Percentiles rank a stretch among this genome's conserved stretches.
Evolutionary conservation across 2,329 filamentous ascomycete species (phyloP).

Genomic region (Hypomyces perniciosus): DNA sequence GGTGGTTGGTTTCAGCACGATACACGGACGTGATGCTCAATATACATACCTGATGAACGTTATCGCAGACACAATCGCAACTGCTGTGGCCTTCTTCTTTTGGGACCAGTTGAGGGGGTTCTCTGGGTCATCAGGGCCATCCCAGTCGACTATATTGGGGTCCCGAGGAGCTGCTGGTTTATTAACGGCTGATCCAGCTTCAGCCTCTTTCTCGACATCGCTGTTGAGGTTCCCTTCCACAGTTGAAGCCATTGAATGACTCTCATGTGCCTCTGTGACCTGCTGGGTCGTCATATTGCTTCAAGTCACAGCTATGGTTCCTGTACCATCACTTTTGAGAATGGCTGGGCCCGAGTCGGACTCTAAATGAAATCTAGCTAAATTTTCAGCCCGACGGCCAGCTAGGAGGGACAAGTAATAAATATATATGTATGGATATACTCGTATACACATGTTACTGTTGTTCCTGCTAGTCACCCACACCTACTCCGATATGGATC

Average conservation of each 20-base stretch:
- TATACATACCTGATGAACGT: constrained; percentile 32
- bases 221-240: neutral
- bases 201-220: neutral
- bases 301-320: neutral
- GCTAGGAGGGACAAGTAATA: too few species aligned
- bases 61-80: constrained; percentile 33
- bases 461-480: too few species aligned
- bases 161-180: neutral
- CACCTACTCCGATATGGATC: too few species aligned
- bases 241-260: neutral
- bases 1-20: neutral
- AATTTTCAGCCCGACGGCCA: too few species aligned
- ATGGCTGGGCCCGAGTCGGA: too few species aligned
- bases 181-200: neutral
- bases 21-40: neutral
- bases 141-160: constrained; percentile 47
- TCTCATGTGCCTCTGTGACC: neutral
- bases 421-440: too few species aligned
- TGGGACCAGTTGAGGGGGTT: constrained; percentile 57
- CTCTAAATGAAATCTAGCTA: too few species aligned
- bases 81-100: constrained; percentile 28
- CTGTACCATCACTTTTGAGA: neutral
- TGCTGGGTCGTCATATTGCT: neutral
- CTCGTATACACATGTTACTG: too few species aligned
- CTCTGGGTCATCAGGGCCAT: constrained; percentile 48